These are phyloP conservation scores for Calonectria pseudoturangicola DNA, from an alignment of 2,329 filamentous ascomycete species.

Conservation along the genomic window DNA sequence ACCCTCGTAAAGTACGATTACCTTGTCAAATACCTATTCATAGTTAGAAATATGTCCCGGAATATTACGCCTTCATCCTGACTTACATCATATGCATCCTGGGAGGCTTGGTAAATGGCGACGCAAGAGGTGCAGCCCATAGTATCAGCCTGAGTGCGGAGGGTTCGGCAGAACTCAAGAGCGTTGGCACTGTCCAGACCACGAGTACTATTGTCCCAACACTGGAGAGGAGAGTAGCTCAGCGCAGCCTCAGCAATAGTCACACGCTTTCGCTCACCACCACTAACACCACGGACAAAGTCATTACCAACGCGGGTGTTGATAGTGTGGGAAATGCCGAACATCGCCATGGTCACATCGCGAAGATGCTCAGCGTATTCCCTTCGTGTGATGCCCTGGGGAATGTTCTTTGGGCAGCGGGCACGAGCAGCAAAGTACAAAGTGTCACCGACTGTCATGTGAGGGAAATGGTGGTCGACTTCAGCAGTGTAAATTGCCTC, in stretches of 20 bases:
- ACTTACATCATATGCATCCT: conserved; percentile 54
- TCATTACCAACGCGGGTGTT: conserved; percentile 82
- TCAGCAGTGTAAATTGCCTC: conserved; percentile 90
- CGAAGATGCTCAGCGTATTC: conserved; percentile 76
- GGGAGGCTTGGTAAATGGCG: conserved; percentile 78
- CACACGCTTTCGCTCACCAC: conserved; percentile 69
- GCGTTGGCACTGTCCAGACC: conserved; percentile 80
- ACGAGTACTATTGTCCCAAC: conserved; percentile 81
- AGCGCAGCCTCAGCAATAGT: conserved; percentile 59
- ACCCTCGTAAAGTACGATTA: conserved; percentile 79
- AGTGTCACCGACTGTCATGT: conserved; percentile 84
- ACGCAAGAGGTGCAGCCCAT: conserved; percentile 75
- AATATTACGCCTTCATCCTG: conserved; percentile 47
- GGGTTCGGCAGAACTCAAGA: conserved; percentile 78
- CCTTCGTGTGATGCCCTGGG: conserved; percentile 69
- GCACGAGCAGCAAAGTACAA: conserved; percentile 83
- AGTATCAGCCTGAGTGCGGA: conserved; percentile 76
- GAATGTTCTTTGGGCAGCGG: conserved; percentile 76
- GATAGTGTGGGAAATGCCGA: conserved; percentile 80
- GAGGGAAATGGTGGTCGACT: conserved; percentile 85
- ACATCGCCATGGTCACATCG: conserved; percentile 82
- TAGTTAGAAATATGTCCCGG: conserved; percentile 53
- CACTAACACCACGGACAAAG: conserved; percentile 74
- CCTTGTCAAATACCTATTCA: conserved; percentile 78
- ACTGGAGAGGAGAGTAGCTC: conserved; percentile 71